Base-by-base conservation (phyloP, 148 eudicot species). In the Nepenthes gracilis region DNA sequence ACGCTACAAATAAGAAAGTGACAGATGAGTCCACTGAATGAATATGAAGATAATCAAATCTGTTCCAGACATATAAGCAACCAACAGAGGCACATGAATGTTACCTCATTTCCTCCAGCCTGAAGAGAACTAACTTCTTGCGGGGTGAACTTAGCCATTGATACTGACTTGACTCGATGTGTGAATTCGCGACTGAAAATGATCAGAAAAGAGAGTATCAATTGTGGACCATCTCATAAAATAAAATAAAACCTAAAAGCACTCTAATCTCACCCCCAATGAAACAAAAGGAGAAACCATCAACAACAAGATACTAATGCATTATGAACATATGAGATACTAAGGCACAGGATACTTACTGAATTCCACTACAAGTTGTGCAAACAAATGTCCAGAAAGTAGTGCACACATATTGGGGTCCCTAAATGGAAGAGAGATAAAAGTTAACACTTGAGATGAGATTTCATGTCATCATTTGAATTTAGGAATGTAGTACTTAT, bases 51-150 rank as follows among this genome's bases (percentile, higher is more conserved):
- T 1, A 35, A 60, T 59, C 12, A 56, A 68, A 45, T 35, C 33
- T 37, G 47, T 23, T 57, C 49, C 5, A 37, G 47, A 43, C 36
- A 66, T 50, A 40, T 9, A 12, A 51, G 57, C 38, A 14, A 61
- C 33, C 6, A 6, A 6, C 53, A 10, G 15, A 6, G 47, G 47
- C 33, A 12, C 48, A 56, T 60, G 47, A 37, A 59, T 43, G 47
- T 58, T 54, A 94, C 97, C 95, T 86, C 95, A 77, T 94, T 94
- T 62, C 97, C 99, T 63, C 97, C 97, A 67, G 80, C 84, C 77
- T 89, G 95, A 67, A 94, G 99, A 35, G 97, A 78, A 78, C 84
- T 80, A 68, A 89, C 86, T 86, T 94, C 99, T 76, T 86, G 99
- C 9, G 80, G 74, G 65, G 95, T 84, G 71, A 94, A 94, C 75